A percentile compares a stretch with the other conserved stretches of the same genome.
Conservation (phyloP, 805 yeast genomes). For the Ogataea pignaliae region DNA sequence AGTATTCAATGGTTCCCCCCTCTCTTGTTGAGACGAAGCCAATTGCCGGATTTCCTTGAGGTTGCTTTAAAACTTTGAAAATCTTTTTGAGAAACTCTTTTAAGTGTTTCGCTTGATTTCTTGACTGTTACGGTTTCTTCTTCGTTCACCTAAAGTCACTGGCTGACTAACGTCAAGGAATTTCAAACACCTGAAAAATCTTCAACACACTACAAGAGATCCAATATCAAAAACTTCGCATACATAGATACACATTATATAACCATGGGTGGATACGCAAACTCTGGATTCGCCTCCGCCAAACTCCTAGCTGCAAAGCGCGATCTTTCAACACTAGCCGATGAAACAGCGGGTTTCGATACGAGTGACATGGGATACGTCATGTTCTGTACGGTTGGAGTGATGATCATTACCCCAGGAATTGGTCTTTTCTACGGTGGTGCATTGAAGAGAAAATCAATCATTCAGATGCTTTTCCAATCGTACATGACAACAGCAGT, state of each 20-base stretch:
- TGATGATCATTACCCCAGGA: conserved; percentile 42
- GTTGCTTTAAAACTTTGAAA: too few species aligned
- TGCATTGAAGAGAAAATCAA: conserved; percentile 36
- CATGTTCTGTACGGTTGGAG: conserved; percentile 43
- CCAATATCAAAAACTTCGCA: too few species aligned
- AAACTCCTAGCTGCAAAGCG: conserved; percentile 20
- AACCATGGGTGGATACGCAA: conserved; percentile 28
- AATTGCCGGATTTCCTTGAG: too few species aligned
- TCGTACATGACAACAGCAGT: conserved; percentile 37
- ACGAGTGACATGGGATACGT: conserved; percentile 48
- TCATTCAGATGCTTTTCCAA: conserved; percentile 41
- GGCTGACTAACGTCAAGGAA: too few species aligned
- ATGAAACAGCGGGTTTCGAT: conserved; percentile 33
- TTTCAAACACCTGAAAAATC: too few species aligned
- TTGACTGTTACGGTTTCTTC: too few species aligned
- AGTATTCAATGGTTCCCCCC: too few species aligned
- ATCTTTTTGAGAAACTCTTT: too few species aligned
- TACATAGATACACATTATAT: not conserved
- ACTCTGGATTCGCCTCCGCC: conserved; percentile 30
- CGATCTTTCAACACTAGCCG: conserved; percentile 26
- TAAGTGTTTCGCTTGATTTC: too few species aligned
- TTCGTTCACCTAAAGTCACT: too few species aligned
- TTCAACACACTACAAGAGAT: too few species aligned
- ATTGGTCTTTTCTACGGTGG: conserved; percentile 45
- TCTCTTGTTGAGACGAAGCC: too few species aligned